A percentile compares a stretch with the other conserved stretches of the same genome.
phyloP scores from a whole-genome alignment of 108 stramenopile genomes.

The Nitzschia palea region DNA sequence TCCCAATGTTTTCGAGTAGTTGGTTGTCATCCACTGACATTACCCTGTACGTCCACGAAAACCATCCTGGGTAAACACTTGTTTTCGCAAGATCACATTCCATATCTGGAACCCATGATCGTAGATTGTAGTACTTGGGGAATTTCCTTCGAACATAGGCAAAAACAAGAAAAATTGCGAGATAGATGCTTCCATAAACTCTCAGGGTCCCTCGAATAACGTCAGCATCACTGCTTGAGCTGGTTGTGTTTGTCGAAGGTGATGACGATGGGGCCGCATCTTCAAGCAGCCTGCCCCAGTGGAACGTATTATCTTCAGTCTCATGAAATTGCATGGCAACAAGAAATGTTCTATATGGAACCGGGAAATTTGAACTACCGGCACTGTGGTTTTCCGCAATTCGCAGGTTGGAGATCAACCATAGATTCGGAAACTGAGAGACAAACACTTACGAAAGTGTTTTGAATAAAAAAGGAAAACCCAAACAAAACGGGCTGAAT shows the following conservation, averaged over 20 bases:
- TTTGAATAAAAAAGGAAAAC: too few species aligned
- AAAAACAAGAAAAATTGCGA: slow-evolving; percentile 37
- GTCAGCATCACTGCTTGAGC: slow-evolving; percentile 17
- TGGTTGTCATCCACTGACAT: slow-evolving; percentile 43
- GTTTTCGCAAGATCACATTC: slow-evolving; percentile 38
- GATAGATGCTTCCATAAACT: slow-evolving; percentile 50
- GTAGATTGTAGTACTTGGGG: slow-evolving; percentile 49
- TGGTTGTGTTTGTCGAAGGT: neutral
- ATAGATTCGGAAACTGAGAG: too few species aligned
- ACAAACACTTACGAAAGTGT: too few species aligned
- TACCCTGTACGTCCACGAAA: slow-evolving; percentile 56
- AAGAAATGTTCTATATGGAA: too few species aligned
- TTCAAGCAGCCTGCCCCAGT: too few species aligned
- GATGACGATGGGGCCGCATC: neutral
- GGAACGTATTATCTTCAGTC: too few species aligned
- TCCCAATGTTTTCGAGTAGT: slow-evolving; percentile 38
- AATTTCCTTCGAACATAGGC: slow-evolving; percentile 39
- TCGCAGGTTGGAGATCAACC: too few species aligned
- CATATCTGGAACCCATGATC: slow-evolving; percentile 41
- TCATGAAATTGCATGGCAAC: too few species aligned
- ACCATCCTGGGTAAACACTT: slow-evolving; percentile 38
- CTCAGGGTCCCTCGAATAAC: slow-evolving; percentile 39
- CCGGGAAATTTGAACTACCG: too few species aligned
- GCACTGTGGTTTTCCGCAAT: too few species aligned
- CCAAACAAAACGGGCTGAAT: too few species aligned